phyloP scores from a whole-genome alignment of 495 filamentous ascomycete genomes.

The Trichoderma reesei region DNA sequence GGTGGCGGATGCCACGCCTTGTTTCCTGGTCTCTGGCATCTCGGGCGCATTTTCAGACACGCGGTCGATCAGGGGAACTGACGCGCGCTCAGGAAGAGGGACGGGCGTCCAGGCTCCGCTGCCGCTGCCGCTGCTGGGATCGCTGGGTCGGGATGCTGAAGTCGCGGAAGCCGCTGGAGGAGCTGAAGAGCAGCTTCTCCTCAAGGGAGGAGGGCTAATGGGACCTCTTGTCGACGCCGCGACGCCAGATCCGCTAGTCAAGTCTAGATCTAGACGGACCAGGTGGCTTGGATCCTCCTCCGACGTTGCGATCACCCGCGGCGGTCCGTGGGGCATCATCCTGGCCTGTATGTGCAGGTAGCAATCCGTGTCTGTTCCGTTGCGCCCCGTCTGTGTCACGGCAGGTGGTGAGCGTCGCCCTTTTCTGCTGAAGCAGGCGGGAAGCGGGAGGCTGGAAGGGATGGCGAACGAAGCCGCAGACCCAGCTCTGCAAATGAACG shows the following conservation, averaged over 20 bases:
- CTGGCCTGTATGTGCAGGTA: background rate
- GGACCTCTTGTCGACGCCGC: background rate
- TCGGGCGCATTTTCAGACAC: background rate
- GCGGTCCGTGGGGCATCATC: constrained; percentile 4
- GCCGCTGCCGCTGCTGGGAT: background rate
- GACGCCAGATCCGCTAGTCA: background rate
- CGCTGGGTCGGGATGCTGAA: background rate
- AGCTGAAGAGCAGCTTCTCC: background rate
- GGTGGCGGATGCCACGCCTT: background rate
- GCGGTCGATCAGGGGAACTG: background rate
- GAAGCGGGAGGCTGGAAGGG: background rate
- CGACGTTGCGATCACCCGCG: background rate
- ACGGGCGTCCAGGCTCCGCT: background rate
- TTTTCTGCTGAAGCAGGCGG: background rate
- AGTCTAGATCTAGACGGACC: constrained; percentile 3
- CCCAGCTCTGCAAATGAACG: background rate
- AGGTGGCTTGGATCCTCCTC: constrained; percentile 5
- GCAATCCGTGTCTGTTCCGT: background rate
- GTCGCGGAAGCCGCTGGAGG: background rate
- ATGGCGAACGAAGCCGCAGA: background rate
- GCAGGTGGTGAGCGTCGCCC: background rate
- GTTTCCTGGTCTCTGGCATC: background rate
- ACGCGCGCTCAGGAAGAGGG: background rate
- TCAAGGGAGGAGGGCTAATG: constrained; percentile 4
- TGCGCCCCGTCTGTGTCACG: background rate